Conservation (phyloP, 345 rosid species). For the Syzygium aromaticum region DNA sequence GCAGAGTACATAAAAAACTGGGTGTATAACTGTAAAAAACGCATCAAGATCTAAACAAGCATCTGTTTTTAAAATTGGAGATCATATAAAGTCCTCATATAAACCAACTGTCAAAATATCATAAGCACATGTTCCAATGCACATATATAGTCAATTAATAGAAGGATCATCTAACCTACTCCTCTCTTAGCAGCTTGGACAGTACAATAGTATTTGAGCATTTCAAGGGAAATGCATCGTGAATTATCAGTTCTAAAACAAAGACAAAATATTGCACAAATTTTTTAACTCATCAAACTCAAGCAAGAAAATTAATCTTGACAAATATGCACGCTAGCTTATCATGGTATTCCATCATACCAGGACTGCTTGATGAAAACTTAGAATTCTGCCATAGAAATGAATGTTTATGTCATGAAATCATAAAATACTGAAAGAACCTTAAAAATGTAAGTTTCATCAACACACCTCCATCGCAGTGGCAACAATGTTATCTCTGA, state of each 20-base stretch:
- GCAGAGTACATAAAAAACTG: neutral
- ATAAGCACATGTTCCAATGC: neutral
- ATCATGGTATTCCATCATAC: neutral
- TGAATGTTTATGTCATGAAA: neutral
- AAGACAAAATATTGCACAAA: neutral
- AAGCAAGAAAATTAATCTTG: neutral
- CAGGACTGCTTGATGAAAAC: neutral
- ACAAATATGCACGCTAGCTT: neutral
- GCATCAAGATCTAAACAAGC: neutral
- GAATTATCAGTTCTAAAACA: neutral
- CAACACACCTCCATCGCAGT: slow-evolving; percentile 57
- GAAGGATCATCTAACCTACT: neutral
- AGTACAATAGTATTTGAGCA: neutral
- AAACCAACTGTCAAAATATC: neutral
- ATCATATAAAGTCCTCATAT: neutral
- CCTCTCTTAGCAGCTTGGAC: neutral
- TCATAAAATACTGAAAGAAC: neutral
- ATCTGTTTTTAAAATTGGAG: neutral
- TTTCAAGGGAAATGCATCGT: neutral
- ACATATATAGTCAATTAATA: neutral
- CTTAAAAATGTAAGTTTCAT: neutral
- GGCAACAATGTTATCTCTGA: slow-evolving; percentile 62
- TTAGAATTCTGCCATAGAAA: neutral
- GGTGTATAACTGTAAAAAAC: neutral
- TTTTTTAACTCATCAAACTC: neutral